These are phyloP conservation scores for Acephala macrosclerotiorum DNA, from an alignment of 2,329 filamentous ascomycete species.

Conservation along the genomic window DNA sequence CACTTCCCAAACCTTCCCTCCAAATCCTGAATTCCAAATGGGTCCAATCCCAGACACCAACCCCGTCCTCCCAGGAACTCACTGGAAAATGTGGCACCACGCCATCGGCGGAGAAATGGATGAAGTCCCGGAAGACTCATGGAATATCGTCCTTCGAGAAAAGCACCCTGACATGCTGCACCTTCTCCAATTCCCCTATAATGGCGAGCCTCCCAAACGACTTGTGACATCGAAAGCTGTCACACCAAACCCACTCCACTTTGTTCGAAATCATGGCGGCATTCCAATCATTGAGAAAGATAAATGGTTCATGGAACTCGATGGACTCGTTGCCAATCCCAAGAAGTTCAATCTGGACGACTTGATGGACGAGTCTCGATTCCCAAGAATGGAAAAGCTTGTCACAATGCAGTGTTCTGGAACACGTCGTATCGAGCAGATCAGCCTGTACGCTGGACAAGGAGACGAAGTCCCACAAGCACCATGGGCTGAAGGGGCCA, in stretches of 20 bases:
- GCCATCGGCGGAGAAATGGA: constrained; percentile 56
- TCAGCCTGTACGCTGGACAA: constrained; percentile 67
- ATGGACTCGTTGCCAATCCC: constrained; percentile 67
- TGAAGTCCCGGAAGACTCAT: constrained; percentile 63
- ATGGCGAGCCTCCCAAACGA: constrained; percentile 65
- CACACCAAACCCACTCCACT: constrained; percentile 69
- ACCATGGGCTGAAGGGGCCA: constrained; percentile 70
- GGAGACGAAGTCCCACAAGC: constrained; percentile 64
- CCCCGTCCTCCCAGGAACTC: constrained; percentile 61
- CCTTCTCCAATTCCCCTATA: constrained; percentile 69
- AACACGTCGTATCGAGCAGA: constrained; percentile 62
- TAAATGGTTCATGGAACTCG: constrained; percentile 60
- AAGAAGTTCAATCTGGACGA: constrained; percentile 49
- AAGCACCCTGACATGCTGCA: constrained; percentile 68
- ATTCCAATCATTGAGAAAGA: constrained; percentile 70
- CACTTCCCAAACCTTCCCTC: constrained; percentile 26
- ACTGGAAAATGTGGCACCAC: constrained; percentile 66
- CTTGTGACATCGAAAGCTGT: constrained; percentile 61
- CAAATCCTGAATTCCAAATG: constrained; percentile 61
- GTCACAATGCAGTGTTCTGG: too few species aligned
- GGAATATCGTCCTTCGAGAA: constrained; percentile 61
- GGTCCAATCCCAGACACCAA: constrained; percentile 62
- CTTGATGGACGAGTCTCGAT: too few species aligned
- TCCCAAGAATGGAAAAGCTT: too few species aligned
- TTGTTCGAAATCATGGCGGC: constrained; percentile 76